Percentiles rank a stretch among this genome's conserved stretches.
Evolutionary conservation across 805 yeast species (phyloP).

Genomic region (Sungouiozyma ichnusensis): DNA sequence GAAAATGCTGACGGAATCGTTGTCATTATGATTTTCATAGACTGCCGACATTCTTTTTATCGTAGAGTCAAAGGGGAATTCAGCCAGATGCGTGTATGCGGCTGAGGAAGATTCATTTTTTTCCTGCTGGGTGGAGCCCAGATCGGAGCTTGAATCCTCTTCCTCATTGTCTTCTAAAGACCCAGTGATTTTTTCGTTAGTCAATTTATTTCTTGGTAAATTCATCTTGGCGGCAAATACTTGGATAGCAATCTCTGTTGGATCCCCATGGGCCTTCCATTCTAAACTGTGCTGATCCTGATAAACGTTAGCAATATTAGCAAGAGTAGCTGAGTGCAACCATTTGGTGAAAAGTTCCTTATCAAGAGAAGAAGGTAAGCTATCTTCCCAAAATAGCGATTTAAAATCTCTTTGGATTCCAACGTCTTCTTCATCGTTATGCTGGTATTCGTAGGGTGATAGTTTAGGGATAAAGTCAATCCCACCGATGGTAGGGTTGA

Average conservation of each 20-base stretch:
- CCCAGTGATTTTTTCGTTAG: constrained; percentile 25
- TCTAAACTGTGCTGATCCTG: constrained; percentile 33
- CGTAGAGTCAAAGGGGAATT: constrained; percentile 74
- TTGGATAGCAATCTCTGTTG: constrained; percentile 82
- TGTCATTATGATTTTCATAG: constrained; percentile 43
- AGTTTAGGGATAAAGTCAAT: constrained; percentile 65
- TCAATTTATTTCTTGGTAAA: constrained; percentile 35
- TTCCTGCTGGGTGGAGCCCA: not conserved
- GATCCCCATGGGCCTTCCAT: constrained; percentile 83
- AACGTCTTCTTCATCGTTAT: constrained; percentile 23
- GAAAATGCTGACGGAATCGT: constrained; percentile 44
- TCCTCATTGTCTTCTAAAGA: not conserved
- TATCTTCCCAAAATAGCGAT: constrained; percentile 8
- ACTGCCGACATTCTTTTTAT: constrained; percentile 83
- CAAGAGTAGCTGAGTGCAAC: constrained; percentile 60
- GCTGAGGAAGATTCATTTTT: constrained; percentile 33
- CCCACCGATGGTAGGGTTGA: constrained; percentile 92
- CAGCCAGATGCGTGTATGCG: constrained; percentile 43
- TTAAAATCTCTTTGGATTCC: constrained; percentile 22
- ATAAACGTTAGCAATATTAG: constrained; percentile 65
- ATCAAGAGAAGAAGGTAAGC: constrained; percentile 12
- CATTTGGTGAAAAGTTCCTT: constrained; percentile 34
- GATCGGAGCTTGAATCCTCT: constrained; percentile 13
- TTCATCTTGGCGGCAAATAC: constrained; percentile 57
- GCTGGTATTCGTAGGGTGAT: constrained; percentile 35